Base-by-base conservation (phyloP, 495 filamentous ascomycete genomes). In the Daldinia bambusicola region DNA sequence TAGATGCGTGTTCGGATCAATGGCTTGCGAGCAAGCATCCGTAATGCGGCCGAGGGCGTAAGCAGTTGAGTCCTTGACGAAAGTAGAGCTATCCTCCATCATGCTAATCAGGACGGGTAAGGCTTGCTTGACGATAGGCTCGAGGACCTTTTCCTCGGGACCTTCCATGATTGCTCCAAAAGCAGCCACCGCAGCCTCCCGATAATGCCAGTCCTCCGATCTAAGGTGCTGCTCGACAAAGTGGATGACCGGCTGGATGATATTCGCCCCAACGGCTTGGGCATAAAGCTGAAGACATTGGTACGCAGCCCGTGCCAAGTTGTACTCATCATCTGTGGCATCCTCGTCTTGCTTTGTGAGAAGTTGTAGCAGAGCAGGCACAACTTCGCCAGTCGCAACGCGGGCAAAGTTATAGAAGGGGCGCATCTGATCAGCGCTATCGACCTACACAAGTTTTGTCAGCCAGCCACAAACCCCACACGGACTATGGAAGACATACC, bases 131-230 rank as follows among this genome's bases (percentile, higher is more conserved):
- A 99, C 91, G 60, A 98, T 87, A 37, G 93, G 93, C 68, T 95
- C 93, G 61, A 99, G 83, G 43, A 92, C 83, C 78, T 90, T 92
- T 76, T 94, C 91, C 43, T 98, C 94, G 1, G 95, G 95, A 20
- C 95, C 95, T 76, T 98, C 95, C 95, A 99, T 98, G 69, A 99
- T 98, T 53, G 93, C 95, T 63, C 95, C 96, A 71, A 99, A 98
- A n/a, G 95, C 94, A 59, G 95, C 96, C 10, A 98, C 95, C 9
- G 95, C 94, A 34, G 95, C 95, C 84, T 99, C 95, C 36, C 95
- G 89, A 66, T 87, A 85, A 75, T 94, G 93, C 95, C 95, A 99
- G 77, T 97, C 92, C 59, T 95, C 93, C 63, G 86, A 85, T 43
- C 94, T 91, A 59, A 98, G 88, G 82, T 98, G 93, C 70, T 87